Evolutionary conservation across 2,329 filamentous ascomycete species (phyloP), one percentile per base, ranked within the genome.

Genomic region (Stagonosporopsis chrysanthemi): DNA sequence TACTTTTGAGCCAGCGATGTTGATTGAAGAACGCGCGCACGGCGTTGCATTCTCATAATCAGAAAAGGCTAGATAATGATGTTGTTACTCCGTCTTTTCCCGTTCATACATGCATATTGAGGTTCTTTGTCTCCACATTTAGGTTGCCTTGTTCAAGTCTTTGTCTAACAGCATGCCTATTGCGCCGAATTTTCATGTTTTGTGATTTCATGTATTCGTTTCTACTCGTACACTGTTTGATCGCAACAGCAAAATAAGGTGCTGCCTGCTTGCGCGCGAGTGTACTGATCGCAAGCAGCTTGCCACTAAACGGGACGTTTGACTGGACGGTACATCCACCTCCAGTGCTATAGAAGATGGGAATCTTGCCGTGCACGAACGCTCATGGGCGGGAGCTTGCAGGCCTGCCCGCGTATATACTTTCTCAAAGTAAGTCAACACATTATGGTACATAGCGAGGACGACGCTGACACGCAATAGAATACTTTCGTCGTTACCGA

Each of bases 1-100:
- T 58, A 35, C 29, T 58, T 58, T 14, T 58, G 23, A 52, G 39
- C 11, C 5, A 2, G 17, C 11, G 0, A 28, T 6, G 24, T 15
- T 9, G 11, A 29, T 9, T n/a, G 22, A 3, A 24, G 11, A n/a
- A 5, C 5, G 14, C 8, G 15, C 7, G 4, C 12, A 14, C 12
- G 14, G 14, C 14, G 4, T 41, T n/a, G 12, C 39, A 5, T 19
- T 19, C n/a, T 15, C 8, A 1, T 2, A 1, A 7, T n/a, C 23
- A 24, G 17, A 3, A 15, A 14, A 33, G 17, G 4, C 39, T n/a
- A n/a, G 36, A 42, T 22, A 47, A 28, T 40, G 6, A 26, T 6
- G 29, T 29, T 33, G 8, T n/a, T n/a, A 14, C 31, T 12, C 11
- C 3, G 11, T 9, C 28, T 29, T 29, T 9, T 29, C 9, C 7